Conservation (phyloP, 2,329 filamentous ascomycete genomes). For the Macroventuria anomochaeta region DNA sequence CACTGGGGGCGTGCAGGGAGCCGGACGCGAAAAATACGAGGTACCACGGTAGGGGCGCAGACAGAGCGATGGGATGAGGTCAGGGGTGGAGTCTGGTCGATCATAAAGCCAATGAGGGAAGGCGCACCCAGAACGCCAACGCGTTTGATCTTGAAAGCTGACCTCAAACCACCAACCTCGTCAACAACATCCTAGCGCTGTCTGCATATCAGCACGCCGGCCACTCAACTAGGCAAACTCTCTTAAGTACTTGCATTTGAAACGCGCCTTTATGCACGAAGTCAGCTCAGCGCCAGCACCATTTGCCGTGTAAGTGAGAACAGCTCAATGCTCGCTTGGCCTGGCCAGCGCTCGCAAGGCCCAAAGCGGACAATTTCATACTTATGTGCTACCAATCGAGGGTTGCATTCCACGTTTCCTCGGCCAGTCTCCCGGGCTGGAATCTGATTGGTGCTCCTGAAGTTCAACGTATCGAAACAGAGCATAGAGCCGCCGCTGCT, state of each 20-base stretch:
- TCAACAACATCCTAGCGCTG: constrained; percentile 6
- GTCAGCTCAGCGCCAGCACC: background rate
- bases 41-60: constrained; percentile 18
- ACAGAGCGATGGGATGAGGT: constrained; percentile 16
- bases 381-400: constrained; percentile 7
- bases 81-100: constrained; percentile 13
- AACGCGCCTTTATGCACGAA: constrained; percentile 4
- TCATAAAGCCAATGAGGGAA: constrained; percentile 11
- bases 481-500: background rate
- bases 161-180: constrained; percentile 10
- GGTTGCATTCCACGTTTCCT: constrained; percentile 11
- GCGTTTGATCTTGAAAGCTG: background rate
- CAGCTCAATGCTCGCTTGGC: constrained; percentile 3
- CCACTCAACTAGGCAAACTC: background rate
- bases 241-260: background rate
- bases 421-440: background rate
- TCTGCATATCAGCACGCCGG: constrained; percentile 5
- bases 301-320: background rate
- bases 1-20: constrained; percentile 5
- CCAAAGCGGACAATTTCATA: constrained; percentile 5
- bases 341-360: constrained; percentile 1
- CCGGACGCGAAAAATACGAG: constrained; percentile 21
- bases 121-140: constrained; percentile 3
- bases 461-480: constrained; percentile 1
- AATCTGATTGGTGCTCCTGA: background rate